Evolutionary conservation across 129 eudicot species (phyloP).

Genomic region (Cynara cardunculus): DNA sequence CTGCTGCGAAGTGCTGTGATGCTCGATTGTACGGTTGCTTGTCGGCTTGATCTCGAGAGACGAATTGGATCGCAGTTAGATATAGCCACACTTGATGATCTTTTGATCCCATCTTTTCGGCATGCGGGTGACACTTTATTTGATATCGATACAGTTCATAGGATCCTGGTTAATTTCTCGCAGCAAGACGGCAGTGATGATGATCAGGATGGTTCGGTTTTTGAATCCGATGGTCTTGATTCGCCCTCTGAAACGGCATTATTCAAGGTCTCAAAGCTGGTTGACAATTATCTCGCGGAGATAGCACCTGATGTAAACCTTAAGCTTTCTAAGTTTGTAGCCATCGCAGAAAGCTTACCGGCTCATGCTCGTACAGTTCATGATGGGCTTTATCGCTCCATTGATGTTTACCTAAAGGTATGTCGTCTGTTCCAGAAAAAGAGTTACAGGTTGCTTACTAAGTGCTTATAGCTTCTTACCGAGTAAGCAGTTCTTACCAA

Average conservation of each 20-base stretch:
- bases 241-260: constrained; percentile 80
- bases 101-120: constrained; percentile 77
- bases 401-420: constrained; percentile 94
- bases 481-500: not conserved
- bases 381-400: constrained; percentile 84
- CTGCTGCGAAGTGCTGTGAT: constrained; percentile 69
- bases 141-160: constrained; percentile 87
- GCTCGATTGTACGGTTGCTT: constrained; percentile 67
- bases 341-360: constrained; percentile 78
- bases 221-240: constrained; percentile 67
- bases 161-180: constrained; percentile 79
- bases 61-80: constrained; percentile 88
- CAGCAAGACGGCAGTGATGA: constrained; percentile 61
- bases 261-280: constrained; percentile 76
- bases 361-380: constrained; percentile 79
- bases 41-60: constrained; percentile 88
- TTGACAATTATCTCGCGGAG: constrained; percentile 85
- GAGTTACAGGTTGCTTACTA: not conserved
- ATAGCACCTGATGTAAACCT: constrained; percentile 94
- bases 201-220: constrained; percentile 70
- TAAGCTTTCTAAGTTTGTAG: constrained; percentile 71
- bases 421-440: not conserved
- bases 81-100: constrained; percentile 90
- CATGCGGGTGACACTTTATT: constrained; percentile 83
- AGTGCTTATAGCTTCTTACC: not conserved